Conservation (phyloP, 2,329 filamentous ascomycete species). For the Xylariaceae sp. region DNA sequence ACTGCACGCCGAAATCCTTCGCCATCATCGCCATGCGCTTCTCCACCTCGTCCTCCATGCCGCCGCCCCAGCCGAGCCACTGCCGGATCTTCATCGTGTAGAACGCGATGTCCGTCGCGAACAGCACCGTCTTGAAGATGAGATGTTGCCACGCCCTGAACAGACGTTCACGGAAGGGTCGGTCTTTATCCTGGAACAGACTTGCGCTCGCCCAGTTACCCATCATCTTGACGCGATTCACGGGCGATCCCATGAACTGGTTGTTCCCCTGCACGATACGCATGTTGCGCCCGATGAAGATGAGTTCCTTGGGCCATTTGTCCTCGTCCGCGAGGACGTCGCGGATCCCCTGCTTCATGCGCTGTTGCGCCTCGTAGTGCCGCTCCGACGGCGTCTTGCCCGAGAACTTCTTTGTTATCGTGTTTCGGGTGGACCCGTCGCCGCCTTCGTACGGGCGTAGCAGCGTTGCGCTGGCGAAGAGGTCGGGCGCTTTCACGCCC, state of each 20-base stretch:
- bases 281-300: conserved; percentile 89
- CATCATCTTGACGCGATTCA: conserved; percentile 91
- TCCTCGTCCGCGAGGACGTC: conserved; percentile 76
- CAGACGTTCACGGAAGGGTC: conserved; percentile 57
- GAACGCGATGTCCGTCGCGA: conserved; percentile 74
- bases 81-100: conserved; percentile 76
- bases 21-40: conserved; percentile 80
- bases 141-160: conserved; percentile 70
- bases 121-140: conserved; percentile 73
- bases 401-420: conserved; percentile 60
- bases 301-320: conserved; percentile 83
- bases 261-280: conserved; percentile 92
- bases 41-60: conserved; percentile 95
- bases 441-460: conserved; percentile 89
- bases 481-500: conserved; percentile 83
- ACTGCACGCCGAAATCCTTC: conserved; percentile 83
- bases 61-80: conserved; percentile 67
- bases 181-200: conserved; percentile 66
- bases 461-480: conserved; percentile 86
- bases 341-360: conserved; percentile 64
- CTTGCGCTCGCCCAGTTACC: conserved; percentile 83
- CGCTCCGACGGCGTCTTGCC: conserved; percentile 60
- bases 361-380: conserved; percentile 83
- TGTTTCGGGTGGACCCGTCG: conserved; percentile 58
- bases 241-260: conserved; percentile 80